These are phyloP conservation scores for Colletotrichum sp. DNA, from an alignment of 2,329 filamentous ascomycete genomes.

Conservation along the genomic window DNA sequence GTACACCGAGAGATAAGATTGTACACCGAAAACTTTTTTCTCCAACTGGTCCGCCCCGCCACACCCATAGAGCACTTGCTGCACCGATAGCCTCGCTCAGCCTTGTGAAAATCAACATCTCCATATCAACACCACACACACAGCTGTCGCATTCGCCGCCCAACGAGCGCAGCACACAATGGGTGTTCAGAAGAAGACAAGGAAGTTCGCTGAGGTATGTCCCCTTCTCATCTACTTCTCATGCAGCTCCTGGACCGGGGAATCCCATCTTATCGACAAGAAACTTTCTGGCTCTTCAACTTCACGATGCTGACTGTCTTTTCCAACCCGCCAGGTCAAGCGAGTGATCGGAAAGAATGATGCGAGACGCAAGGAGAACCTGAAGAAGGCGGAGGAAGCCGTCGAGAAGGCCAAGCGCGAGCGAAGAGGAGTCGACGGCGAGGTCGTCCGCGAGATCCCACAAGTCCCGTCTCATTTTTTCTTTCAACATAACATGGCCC, in stretches of 20 bases:
- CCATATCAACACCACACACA: background rate
- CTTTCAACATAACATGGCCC: constrained; percentile 86
- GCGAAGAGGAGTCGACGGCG: constrained; percentile 57
- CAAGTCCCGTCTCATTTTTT: constrained; percentile 86
- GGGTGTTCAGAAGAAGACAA: constrained; percentile 88
- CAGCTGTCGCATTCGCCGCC: background rate
- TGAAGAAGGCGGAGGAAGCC: constrained; percentile 64
- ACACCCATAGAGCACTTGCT: background rate
- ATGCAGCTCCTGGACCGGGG: background rate
- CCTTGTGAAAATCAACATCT: background rate
- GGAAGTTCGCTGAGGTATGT: constrained; percentile 80
- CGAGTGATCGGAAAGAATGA: constrained; percentile 83
- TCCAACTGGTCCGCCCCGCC: background rate
- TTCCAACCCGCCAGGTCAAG: constrained; percentile 62
- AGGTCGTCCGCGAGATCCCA: constrained; percentile 59
- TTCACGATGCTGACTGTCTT: constrained; percentile 22
- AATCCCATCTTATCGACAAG: constrained; percentile 18
- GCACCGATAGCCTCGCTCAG: constrained; percentile 6
- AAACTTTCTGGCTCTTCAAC: background rate
- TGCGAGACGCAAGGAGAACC: constrained; percentile 81
- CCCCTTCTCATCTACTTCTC: constrained; percentile 18
- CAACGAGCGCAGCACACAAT: constrained; percentile 50
- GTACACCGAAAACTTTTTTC: constrained; percentile 20
- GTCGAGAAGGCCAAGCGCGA: constrained; percentile 61
- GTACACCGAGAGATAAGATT: background rate